Base-by-base conservation (phyloP, 257 asterid species). In the Scutellaria baicalensis region DNA sequence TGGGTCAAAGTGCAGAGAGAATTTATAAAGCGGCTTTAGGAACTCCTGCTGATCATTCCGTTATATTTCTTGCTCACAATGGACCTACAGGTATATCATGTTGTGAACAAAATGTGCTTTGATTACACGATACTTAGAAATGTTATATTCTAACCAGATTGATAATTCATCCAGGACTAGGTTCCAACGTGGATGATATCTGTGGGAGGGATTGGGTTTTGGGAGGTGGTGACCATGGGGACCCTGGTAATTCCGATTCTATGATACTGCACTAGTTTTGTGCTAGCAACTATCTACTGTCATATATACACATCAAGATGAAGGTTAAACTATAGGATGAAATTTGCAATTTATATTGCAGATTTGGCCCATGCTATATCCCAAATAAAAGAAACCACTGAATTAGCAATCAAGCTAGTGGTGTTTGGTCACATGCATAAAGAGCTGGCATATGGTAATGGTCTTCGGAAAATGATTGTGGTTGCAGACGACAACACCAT, bases 341-440 rank as follows among this genome's bases (percentile, higher is more conserved):
- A 39, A 39, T 35, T 8, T 23, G 62, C 60, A 43, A 48, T n/a
- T 59, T 75, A 45, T 83, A 44, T 75, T 75, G 72, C 95, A 93
- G 98, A 93, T 87, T 84, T 93, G 78, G 92, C 86, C 3, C 79
- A 38, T n/a, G 91, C 95, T 64, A 68, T 90, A 73, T 75, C 91
- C 75, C 81, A 82, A 27, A 52, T 93, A 56, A 90, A 89, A 79
- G 85, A 79, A 76, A 79, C 76, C 58, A 76, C 85, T 40, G 66
- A 81, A 55, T 42, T 78, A 71, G 58, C 84, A 1, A 77, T 87
- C 79, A 86, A 89, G 47, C 63, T 93, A 84, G 97, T 93, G n/a
- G 96, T 89, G 78, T 93, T 90, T 72, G 98, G 98, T 50, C 98
- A 93, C 92, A 91, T 91, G 97, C 96, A 93, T 64, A 91, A 93